A percentile compares a stretch with the other conserved stretches of the same genome.
These are phyloP conservation scores for Melaleuca alternifolia DNA, from an alignment of 345 rosid species.

Conservation along the genomic window DNA sequence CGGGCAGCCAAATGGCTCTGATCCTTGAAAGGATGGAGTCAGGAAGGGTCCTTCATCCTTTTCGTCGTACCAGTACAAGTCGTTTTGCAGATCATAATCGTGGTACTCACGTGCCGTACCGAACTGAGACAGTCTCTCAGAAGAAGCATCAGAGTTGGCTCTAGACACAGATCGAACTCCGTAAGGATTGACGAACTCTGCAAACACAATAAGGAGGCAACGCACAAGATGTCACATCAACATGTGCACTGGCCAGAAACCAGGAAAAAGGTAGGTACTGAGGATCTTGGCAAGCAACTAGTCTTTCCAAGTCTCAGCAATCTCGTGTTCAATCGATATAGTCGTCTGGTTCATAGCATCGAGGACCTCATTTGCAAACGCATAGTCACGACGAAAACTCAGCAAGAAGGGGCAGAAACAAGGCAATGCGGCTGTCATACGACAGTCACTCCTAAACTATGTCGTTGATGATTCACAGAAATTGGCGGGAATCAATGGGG, in stretches of 20 bases:
- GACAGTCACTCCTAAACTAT: background rate
- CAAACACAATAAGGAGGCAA: background rate
- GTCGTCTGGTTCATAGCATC: background rate
- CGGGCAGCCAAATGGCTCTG: conserved; percentile 48
- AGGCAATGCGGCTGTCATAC: background rate
- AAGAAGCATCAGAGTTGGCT: conserved; percentile 50
- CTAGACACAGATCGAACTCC: conserved; percentile 55
- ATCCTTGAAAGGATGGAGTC: conserved; percentile 52
- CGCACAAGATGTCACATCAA: background rate
- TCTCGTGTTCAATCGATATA: background rate
- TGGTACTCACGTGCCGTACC: conserved; percentile 78
- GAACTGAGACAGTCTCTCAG: conserved; percentile 66
- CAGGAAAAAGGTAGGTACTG: background rate
- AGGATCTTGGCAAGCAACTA: background rate
- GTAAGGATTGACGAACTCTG: conserved; percentile 85
- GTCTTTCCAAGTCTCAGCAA: background rate
- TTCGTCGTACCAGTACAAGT: conserved; percentile 42
- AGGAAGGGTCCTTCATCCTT: conserved; percentile 58
- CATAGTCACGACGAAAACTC: background rate
- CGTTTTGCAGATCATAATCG: conserved; percentile 57
- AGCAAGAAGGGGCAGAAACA: background rate
- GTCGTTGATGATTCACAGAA: background rate
- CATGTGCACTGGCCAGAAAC: background rate
- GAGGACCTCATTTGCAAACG: background rate
- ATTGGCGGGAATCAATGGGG: background rate